phyloP scores from a whole-genome alignment of 805 yeast species.

The Barnettozyma vustinii region DNA sequence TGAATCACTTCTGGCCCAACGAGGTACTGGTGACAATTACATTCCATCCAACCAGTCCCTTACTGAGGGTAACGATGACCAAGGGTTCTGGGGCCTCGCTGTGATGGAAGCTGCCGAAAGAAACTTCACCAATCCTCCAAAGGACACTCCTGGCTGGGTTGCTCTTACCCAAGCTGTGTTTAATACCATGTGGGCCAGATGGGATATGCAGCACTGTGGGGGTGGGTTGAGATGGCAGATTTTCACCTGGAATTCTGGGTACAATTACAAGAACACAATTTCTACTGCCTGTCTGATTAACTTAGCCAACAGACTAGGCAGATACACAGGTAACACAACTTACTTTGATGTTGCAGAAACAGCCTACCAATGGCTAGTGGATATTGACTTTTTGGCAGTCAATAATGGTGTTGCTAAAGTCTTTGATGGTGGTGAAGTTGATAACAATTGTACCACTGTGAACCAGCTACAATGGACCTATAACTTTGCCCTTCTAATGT shows the following conservation, averaged over 20 bases:
- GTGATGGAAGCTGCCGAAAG: constrained; percentile 61
- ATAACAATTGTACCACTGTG: constrained; percentile 42
- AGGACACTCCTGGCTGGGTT: constrained; percentile 49
- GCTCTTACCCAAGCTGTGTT: constrained; percentile 56
- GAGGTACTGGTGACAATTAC: constrained; percentile 47
- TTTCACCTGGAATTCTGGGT: constrained; percentile 66
- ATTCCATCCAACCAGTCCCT: constrained; percentile 59
- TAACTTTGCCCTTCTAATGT: constrained; percentile 60
- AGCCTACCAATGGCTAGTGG: constrained; percentile 57
- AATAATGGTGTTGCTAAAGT: constrained; percentile 32
- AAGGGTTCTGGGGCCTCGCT: constrained; percentile 69
- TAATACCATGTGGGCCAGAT: constrained; percentile 57
- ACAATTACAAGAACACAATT: constrained; percentile 58
- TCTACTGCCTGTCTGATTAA: constrained; percentile 61
- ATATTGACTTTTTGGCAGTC: constrained; percentile 38
- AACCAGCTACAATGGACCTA: constrained; percentile 59
- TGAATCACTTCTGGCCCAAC: constrained; percentile 46
- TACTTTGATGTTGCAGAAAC: constrained; percentile 49
- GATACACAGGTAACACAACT: constrained; percentile 51
- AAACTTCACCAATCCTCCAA: constrained; percentile 49
- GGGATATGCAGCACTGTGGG: constrained; percentile 51
- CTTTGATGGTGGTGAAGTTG: constrained; percentile 55
- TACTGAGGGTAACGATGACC: constrained; percentile 74
- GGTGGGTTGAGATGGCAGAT: constrained; percentile 76
- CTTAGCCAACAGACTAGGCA: constrained; percentile 57